A percentile compares a stretch with the other conserved stretches of the same genome.
Evolutionary conservation across 2,329 filamentous ascomycete genomes (phyloP).

Genomic region (Stylonectria norvegica): DNA sequence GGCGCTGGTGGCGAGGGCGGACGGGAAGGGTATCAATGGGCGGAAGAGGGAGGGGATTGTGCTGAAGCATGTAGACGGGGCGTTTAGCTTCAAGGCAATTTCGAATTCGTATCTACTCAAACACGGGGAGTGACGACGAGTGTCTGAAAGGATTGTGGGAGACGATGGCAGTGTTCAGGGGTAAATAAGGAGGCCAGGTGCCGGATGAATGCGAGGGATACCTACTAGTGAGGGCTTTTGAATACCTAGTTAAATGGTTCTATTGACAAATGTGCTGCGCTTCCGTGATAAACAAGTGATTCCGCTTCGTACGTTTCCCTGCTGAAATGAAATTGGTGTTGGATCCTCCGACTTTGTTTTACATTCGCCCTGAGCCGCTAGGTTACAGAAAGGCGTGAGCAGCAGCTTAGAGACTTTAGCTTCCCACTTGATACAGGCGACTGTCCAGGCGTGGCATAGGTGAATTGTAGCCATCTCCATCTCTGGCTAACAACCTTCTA

Average conservation of each 20-base stretch:
- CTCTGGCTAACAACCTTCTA: too few relatives aligned
- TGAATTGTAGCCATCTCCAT: too few relatives aligned
- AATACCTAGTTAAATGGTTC: slow-evolving; percentile 29
- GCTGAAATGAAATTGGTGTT: slow-evolving; percentile 14
- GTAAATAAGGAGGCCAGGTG: not conserved
- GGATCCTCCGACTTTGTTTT: slow-evolving; percentile 4
- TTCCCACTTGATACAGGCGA: too few relatives aligned
- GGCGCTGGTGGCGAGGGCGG: slow-evolving; percentile 19
- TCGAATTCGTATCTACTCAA: slow-evolving; percentile 28
- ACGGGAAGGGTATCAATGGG: slow-evolving; percentile 21
- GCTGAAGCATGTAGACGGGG: slow-evolving; percentile 19
- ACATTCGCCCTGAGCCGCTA: slow-evolving; percentile 2
- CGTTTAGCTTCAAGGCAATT: slow-evolving; percentile 25
- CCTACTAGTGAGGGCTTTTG: slow-evolving; percentile 4
- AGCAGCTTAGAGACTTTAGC: not conserved
- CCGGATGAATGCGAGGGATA: too few relatives aligned
- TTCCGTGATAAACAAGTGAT: slow-evolving; percentile 28
- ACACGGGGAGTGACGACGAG: slow-evolving; percentile 24
- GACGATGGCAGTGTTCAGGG: not conserved
- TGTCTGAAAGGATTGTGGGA: not conserved
- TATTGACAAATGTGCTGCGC: slow-evolving; percentile 29
- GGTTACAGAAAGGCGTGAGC: slow-evolving; percentile 4
- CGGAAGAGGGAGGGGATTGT: slow-evolving; percentile 24
- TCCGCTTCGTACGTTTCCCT: slow-evolving; percentile 13
- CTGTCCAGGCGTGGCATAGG: too few relatives aligned